Evolutionary conservation across 768 basidiomycete species (phyloP).

Genomic region (Tricholoma sp.): DNA sequence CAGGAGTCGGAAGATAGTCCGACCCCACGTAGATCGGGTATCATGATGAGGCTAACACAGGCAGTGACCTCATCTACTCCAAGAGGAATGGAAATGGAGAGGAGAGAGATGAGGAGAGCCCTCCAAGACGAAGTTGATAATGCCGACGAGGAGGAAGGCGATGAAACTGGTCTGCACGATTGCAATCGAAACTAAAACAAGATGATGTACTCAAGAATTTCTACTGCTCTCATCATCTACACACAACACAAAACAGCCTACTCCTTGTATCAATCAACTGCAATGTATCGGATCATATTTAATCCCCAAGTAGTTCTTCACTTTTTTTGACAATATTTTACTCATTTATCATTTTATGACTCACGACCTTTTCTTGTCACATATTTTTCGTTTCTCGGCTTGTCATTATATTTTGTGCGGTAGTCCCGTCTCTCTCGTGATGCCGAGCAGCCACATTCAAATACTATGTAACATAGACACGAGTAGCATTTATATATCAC

Average conservation of each 20-base stretch:
- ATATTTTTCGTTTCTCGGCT: neutral
- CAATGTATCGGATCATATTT: neutral
- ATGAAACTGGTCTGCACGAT: neutral
- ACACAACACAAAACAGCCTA: neutral
- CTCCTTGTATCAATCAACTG: neutral
- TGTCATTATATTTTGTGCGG: constrained; percentile 1
- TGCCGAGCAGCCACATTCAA: constrained; percentile 3
- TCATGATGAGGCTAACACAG: constrained; percentile 13
- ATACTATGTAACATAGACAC: no score
- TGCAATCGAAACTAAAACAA: neutral
- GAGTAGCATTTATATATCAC: neutral
- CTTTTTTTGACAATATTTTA: neutral
- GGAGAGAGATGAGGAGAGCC: constrained; percentile 23
- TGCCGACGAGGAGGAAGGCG: constrained; percentile 13
- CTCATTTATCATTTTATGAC: neutral
- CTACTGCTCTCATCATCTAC: constrained; percentile 1
- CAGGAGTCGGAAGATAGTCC: constrained; percentile 13
- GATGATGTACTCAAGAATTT: neutral
- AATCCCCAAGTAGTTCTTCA: neutral
- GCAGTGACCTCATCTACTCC: constrained; percentile 15
- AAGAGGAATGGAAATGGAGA: constrained; percentile 16
- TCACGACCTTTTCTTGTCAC: neutral
- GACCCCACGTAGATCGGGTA: constrained; percentile 22
- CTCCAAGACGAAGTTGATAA: constrained; percentile 34
- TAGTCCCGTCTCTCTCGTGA: neutral